Conservation (phyloP, 2,329 filamentous ascomycete species). For the Aspergillus awamori region DNA sequence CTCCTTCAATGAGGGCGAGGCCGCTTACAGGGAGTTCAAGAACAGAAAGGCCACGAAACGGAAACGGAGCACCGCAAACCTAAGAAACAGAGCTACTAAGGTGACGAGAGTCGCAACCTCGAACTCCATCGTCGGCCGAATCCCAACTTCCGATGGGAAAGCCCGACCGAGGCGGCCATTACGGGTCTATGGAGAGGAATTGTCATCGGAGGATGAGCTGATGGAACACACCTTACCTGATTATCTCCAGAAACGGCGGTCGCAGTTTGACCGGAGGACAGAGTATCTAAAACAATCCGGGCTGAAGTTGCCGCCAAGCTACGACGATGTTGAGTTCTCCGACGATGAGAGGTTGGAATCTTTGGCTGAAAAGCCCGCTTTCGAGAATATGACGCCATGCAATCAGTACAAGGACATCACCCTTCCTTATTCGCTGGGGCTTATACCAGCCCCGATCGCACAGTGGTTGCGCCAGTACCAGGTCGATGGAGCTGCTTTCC, state of each 20-base stretch:
- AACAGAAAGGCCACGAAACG: slow-evolving; percentile 59
- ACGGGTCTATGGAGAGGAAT: slow-evolving; percentile 47
- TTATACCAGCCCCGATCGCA: slow-evolving; percentile 85
- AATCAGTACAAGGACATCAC: slow-evolving; percentile 74
- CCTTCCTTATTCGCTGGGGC: slow-evolving; percentile 72
- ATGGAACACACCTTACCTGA: slow-evolving; percentile 67
- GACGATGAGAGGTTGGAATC: slow-evolving; percentile 66
- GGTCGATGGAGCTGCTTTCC: slow-evolving; percentile 77
- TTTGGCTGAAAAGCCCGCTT: slow-evolving; percentile 69
- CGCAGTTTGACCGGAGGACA: slow-evolving; percentile 66
- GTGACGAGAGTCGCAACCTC: slow-evolving; percentile 47
- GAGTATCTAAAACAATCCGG: slow-evolving; percentile 66
- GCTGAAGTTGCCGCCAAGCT: slow-evolving; percentile 75
- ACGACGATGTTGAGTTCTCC: slow-evolving; percentile 73
- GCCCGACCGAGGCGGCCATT: slow-evolving; percentile 33
- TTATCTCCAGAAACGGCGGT: slow-evolving; percentile 70
- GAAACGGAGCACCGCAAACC: slow-evolving; percentile 53
- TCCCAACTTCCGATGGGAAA: slow-evolving; percentile 33
- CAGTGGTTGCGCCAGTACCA: slow-evolving; percentile 94
- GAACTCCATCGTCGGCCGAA: slow-evolving; percentile 42
- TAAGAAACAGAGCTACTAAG: slow-evolving; percentile 50
- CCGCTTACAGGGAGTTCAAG: slow-evolving; percentile 66
- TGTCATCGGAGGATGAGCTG: slow-evolving; percentile 57
- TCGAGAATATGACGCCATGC: slow-evolving; percentile 65
- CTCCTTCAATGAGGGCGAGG: slow-evolving; percentile 44